Conservation (phyloP, 164 flowering plant genomes). For the Annona cherimola region DNA sequence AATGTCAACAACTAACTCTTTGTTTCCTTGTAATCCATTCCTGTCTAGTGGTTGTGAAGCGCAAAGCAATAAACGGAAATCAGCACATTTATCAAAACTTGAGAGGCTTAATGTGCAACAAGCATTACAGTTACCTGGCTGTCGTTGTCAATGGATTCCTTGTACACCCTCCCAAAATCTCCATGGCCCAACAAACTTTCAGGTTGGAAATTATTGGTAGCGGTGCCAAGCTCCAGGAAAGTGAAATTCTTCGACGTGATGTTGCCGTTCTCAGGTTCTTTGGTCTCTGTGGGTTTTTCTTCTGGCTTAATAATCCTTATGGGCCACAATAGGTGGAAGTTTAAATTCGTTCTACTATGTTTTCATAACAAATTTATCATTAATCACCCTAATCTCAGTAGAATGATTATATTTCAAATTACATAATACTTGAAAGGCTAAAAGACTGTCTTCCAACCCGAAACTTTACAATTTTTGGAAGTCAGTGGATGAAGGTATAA, state of each 20-base stretch:
- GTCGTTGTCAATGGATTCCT: constrained; percentile 40
- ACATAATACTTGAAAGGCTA: no score
- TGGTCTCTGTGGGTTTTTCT: constrained; percentile 11
- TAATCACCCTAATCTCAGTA: no score
- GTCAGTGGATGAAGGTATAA: no score
- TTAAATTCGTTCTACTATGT: no score
- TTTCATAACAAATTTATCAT: no score
- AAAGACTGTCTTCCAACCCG: no score
- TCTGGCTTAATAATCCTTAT: no score
- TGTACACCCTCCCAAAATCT: constrained; percentile 74
- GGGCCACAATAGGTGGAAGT: no score
- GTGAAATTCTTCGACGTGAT: constrained; percentile 61
- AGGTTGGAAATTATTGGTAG: constrained; percentile 61
- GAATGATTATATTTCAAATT: no score
- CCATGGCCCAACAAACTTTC: constrained; percentile 73
- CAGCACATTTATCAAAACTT: background rate
- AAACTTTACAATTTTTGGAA: no score
- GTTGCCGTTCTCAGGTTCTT: constrained; percentile 32
- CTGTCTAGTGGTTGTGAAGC: constrained; percentile 77
- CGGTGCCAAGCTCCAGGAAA: constrained; percentile 61
- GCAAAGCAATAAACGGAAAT: constrained; percentile 26
- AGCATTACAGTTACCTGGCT: constrained; percentile 7
- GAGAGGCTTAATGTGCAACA: background rate
- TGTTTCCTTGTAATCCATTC: constrained; percentile 75
- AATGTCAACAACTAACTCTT: constrained; percentile 75